These are phyloP conservation scores for Wickerhamomyces strasburgensis DNA, from an alignment of 805 yeast genomes.

Conservation along the genomic window DNA sequence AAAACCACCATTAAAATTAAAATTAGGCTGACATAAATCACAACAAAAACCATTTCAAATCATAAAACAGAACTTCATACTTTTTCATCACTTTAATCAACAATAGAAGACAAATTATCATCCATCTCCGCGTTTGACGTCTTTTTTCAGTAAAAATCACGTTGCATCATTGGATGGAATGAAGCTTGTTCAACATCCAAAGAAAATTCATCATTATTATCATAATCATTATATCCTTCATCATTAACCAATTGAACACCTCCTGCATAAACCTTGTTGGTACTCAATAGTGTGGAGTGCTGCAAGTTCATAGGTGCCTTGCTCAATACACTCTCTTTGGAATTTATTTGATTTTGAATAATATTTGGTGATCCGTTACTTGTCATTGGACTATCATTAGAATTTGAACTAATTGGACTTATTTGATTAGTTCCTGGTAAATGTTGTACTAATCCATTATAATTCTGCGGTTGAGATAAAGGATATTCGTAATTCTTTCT, in stretches of 20 bases:
- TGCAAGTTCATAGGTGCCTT: not conserved
- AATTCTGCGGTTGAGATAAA: slow-evolving; percentile 9
- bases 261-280: not conserved
- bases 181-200: slow-evolving; percentile 25
- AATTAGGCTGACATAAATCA: no score
- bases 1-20: no score
- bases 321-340: not conserved
- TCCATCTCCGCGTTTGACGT: no score
- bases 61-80: no score
- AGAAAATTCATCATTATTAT: slow-evolving; percentile 24
- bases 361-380: slow-evolving; percentile 1
- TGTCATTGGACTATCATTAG: slow-evolving; percentile 15
- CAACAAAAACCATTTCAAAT: no score
- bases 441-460: no score
- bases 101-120: no score
- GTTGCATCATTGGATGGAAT: slow-evolving; percentile 14
- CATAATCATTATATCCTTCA: slow-evolving; percentile 13
- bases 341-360: not conserved
- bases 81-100: no score
- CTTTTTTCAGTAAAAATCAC: no score
- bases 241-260: not conserved
- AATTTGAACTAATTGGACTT: slow-evolving; percentile 11
- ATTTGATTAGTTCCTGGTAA: slow-evolving; percentile 2
- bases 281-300: not conserved
- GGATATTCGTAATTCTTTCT: slow-evolving; percentile 29